Evolutionary conservation across 1,284 basidiomycete genomes (phyloP).

Genomic region (Cryptococcus wingfieldii): DNA sequence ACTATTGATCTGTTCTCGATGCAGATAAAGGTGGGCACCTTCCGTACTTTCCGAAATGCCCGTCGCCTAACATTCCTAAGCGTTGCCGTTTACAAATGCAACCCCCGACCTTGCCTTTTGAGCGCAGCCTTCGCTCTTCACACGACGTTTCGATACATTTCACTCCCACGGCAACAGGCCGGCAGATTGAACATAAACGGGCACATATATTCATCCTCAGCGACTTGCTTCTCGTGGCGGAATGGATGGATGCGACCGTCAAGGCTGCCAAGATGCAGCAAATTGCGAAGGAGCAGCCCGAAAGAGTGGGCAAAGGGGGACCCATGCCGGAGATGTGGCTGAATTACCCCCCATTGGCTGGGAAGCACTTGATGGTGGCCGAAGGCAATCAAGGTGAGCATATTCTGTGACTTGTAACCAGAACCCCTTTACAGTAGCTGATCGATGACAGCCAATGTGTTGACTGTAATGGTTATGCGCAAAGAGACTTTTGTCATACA

Average conservation of each 20-base stretch:
- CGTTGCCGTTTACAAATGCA: slow-evolving; percentile 86
- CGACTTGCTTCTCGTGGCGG: slow-evolving; percentile 84
- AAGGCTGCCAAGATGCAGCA: slow-evolving; percentile 46
- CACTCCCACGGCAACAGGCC: slow-evolving; percentile 68
- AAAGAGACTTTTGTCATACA: slow-evolving; percentile 78
- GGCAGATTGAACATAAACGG: slow-evolving; percentile 66
- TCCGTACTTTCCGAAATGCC: not conserved
- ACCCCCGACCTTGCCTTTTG: slow-evolving; percentile 72
- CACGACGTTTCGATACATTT: slow-evolving; percentile 72
- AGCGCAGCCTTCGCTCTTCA: slow-evolving; percentile 72
- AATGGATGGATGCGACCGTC: slow-evolving; percentile 70
- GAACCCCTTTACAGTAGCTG: slow-evolving; percentile 3
- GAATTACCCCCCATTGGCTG: slow-evolving; percentile 90
- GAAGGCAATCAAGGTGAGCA: slow-evolving; percentile 55
- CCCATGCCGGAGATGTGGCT: slow-evolving; percentile 82
- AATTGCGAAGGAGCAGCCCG: slow-evolving; percentile 40
- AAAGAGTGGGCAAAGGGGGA: slow-evolving; percentile 49
- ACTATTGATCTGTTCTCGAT: slow-evolving; percentile 95
- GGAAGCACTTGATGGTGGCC: slow-evolving; percentile 78
- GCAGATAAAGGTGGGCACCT: slow-evolving; percentile 71
- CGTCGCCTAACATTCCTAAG: slow-evolving; percentile 49
- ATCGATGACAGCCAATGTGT: slow-evolving; percentile 56
- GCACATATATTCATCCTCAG: slow-evolving; percentile 87
- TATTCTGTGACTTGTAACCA: not conserved
- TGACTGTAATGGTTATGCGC: slow-evolving; percentile 79